Percentiles rank a stretch among this genome's conserved stretches.
Conservation (phyloP, 768 basidiomycete species). For the Exidia glandulosa region DNA sequence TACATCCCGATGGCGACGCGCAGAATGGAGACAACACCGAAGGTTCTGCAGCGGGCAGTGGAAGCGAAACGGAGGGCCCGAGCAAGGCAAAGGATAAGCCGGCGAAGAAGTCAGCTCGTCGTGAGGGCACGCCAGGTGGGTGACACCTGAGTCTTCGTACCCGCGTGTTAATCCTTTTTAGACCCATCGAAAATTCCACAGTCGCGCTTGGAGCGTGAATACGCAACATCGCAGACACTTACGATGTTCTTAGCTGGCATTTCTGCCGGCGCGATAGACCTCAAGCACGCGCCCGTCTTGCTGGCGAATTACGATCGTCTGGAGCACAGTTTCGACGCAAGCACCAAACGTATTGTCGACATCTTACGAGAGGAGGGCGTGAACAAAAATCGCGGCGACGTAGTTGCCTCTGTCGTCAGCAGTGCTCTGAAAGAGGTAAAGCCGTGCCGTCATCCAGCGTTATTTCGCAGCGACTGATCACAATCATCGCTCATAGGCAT, state of each 20-base stretch:
- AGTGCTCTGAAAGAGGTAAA: constrained; percentile 67
- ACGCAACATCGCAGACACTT: constrained; percentile 68
- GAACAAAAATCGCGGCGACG: constrained; percentile 55
- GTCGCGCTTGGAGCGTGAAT: constrained; percentile 56
- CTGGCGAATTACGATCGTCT: constrained; percentile 81
- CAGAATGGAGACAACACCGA: constrained; percentile 26
- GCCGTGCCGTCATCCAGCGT: constrained; percentile 5
- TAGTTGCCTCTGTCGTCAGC: constrained; percentile 56
- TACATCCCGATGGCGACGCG: constrained; percentile 10
- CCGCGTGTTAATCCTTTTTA: no score
- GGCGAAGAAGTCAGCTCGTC: constrained; percentile 20
- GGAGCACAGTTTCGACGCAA: constrained; percentile 70
- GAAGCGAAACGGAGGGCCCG: constrained; percentile 12
- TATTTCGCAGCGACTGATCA: not conserved
- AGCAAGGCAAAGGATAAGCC: constrained; percentile 16
- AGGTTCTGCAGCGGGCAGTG: constrained; percentile 25
- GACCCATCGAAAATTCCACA: constrained; percentile 25
- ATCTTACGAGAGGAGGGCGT: constrained; percentile 78
- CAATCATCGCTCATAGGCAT: constrained; percentile 71
- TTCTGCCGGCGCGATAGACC: constrained; percentile 62
- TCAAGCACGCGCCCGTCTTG: constrained; percentile 66
- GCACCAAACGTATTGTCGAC: constrained; percentile 71
- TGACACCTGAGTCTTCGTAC: no score
- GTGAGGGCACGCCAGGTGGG: no score
- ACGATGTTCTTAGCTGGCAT: constrained; percentile 81